Percentiles rank a stretch among this genome's conserved stretches.
These are phyloP conservation scores for Monosporascus sp. DNA, from an alignment of 2,329 filamentous ascomycete species.

Conservation along the genomic window DNA sequence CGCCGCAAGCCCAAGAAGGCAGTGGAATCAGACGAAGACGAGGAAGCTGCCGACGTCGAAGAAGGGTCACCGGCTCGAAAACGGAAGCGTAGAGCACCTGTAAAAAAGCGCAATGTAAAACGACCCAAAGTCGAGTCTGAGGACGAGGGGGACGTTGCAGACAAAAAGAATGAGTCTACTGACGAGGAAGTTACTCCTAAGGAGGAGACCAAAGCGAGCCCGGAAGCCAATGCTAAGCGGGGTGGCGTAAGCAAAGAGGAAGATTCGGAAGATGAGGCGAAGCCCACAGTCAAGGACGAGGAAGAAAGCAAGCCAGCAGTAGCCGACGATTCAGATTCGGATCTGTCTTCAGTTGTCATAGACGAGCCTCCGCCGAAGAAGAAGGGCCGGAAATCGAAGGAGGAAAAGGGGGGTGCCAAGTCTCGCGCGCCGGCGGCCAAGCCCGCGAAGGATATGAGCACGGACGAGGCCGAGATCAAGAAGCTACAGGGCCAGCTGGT, in stretches of 20 bases:
- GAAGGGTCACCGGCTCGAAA: constrained; percentile 12
- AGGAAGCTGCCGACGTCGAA: constrained; percentile 20
- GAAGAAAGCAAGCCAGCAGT: constrained; percentile 7
- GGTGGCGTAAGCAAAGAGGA: not conserved
- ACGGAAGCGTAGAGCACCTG: constrained; percentile 18
- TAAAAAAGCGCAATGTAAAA: constrained; percentile 15
- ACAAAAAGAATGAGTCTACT: constrained; percentile 8
- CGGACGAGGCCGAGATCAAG: constrained; percentile 78
- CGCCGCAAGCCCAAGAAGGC: constrained; percentile 24
- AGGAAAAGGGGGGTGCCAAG: constrained; percentile 37
- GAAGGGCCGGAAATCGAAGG: constrained; percentile 48
- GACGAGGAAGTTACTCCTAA: not conserved
- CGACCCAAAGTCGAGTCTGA: constrained; percentile 21
- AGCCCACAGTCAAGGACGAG: not conserved
- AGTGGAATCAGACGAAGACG: constrained; percentile 23
- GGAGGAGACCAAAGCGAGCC: constrained; percentile 7
- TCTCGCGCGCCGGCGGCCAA: constrained; percentile 32
- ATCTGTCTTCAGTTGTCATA: constrained; percentile 65
- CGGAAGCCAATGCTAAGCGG: constrained; percentile 3
- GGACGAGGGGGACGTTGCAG: constrained; percentile 14
- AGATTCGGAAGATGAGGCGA: constrained; percentile 3
- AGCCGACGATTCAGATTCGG: constrained; percentile 30
- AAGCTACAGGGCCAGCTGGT: constrained; percentile 78
- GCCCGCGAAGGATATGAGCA: constrained; percentile 36
- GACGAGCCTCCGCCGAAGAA: constrained; percentile 64